Evolutionary conservation across 345 rosid species (phyloP), one percentile per base, ranked within the genome.

Genomic region (Moringa oleifera): DNA sequence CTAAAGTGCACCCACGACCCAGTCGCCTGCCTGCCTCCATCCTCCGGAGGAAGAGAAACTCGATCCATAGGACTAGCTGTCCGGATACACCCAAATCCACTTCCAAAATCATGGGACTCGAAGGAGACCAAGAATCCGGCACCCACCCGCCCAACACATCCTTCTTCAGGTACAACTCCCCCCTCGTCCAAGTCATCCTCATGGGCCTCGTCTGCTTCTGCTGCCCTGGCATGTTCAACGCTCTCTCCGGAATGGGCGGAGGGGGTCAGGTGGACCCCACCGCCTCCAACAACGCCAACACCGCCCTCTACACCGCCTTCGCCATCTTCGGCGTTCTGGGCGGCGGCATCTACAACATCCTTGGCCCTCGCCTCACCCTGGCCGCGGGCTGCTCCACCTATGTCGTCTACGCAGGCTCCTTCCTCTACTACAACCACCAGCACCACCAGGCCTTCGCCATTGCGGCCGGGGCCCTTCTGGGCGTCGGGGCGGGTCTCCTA

Each of bases 161-260:
- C 13, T 74, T 80, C 61, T 76, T 81, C 61, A 73, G 96, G 20
- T 80, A 84, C 80, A 92, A 89, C 66, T 92, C 97, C 0, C 98
- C 98, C 0, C 64, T 89, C 0, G 68, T 81, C 2, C 98, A 93
- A 64, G 86, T 93, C 12, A 57, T 57, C 57, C 73, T 90, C 21
- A 88, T 93, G 46, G 98, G 96, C 0, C 65, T 93, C 8, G 98
- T 93, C 51, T 93, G 98, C 59, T 93, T 93, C 73, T 93, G 98
- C 63, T 93, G 97, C 36, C 98, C 98, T 0, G 96, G 96, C 1
- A 93, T 93, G 91, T 93, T 90, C 78, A 93, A 93, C 61, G 98
- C 98, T 24, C 85, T 93, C 61, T 81, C 94, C 24, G 98, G 98
- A 6, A 86, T 93, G 98, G 98, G 98, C 18, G 98, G 91, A 1